A percentile compares a stretch with the other conserved stretches of the same genome.
phyloP scores from a whole-genome alignment of 306 rosid genomes.

The Vigna mungo region DNA sequence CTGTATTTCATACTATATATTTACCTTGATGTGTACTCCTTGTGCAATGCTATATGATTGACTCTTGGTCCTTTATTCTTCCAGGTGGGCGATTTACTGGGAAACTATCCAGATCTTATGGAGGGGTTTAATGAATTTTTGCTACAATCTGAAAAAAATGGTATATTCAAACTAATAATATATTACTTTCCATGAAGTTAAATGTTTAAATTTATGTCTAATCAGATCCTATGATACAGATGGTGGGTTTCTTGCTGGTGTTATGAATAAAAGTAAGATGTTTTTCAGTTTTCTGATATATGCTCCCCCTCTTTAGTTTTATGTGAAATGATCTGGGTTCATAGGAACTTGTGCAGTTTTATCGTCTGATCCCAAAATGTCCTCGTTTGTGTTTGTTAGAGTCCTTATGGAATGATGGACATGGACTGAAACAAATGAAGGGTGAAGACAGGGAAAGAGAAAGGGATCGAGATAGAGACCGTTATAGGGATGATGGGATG shows the following conservation, averaged over 20 bases:
- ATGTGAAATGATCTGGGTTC: constrained; percentile 15
- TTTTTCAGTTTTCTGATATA: constrained; percentile 41
- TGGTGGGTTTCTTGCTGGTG: constrained; percentile 96
- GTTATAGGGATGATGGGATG: constrained; percentile 67
- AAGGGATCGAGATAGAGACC: constrained; percentile 44
- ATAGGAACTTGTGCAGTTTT: constrained; percentile 34
- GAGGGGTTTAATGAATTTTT: constrained; percentile 94
- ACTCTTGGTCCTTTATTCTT: constrained; percentile 45
- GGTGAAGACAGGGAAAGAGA: constrained; percentile 83
- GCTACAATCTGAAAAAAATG: constrained; percentile 88
- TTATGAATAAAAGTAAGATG: constrained; percentile 87
- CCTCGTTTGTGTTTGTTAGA: constrained; percentile 59
- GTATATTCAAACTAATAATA: constrained; percentile 54
- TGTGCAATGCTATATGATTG: constrained; percentile 18
- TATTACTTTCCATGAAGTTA: constrained; percentile 42
- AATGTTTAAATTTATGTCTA: constrained; percentile 49
- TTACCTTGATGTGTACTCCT: not conserved
- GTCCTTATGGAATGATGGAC: constrained; percentile 66
- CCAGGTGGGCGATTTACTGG: constrained; percentile 91
- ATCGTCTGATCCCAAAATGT: constrained; percentile 27
- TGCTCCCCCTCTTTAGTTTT: constrained; percentile 33
- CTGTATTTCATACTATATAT: constrained; percentile 33
- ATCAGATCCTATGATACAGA: constrained; percentile 68
- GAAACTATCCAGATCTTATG: constrained; percentile 84
- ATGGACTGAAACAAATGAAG: constrained; percentile 65